Conservation (phyloP, 176 grass and related monocot species). For the Elaeis guineensis region DNA sequence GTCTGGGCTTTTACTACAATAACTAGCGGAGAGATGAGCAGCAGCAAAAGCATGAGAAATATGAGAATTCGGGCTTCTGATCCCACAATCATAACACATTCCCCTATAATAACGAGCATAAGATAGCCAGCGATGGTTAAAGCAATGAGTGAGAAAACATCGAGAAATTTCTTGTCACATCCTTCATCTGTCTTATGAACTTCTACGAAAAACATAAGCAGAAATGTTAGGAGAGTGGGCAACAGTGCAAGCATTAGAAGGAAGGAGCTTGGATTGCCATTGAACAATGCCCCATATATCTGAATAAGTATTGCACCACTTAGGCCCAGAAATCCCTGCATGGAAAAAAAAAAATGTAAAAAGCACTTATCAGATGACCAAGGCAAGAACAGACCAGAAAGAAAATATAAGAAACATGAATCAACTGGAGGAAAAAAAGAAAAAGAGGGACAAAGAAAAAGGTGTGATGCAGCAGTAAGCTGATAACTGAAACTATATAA, state of each 20-base stretch:
- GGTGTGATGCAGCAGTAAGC: too few relatives aligned
- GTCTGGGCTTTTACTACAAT: constrained; percentile 49
- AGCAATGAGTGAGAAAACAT: constrained; percentile 70
- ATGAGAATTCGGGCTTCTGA: constrained; percentile 3
- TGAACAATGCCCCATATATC: constrained; percentile 37
- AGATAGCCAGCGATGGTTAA: constrained; percentile 62
- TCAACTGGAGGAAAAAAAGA: background rate
- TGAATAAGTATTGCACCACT: constrained; percentile 83
- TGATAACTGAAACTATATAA: too few relatives aligned
- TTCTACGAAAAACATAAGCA: constrained; percentile 69
- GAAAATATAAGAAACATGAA: background rate
- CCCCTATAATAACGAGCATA: constrained; percentile 77
- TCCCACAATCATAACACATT: constrained; percentile 29
- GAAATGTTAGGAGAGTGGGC: constrained; percentile 44
- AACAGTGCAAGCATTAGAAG: constrained; percentile 69
- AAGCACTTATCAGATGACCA: background rate
- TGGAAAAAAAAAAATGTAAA: constrained; percentile 9
- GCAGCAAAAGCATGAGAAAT: constrained; percentile 40
- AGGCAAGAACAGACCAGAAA: background rate
- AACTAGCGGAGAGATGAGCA: constrained; percentile 39
- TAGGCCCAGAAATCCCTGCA: constrained; percentile 79
- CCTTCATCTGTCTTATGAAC: constrained; percentile 21
- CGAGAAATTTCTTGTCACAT: constrained; percentile 64
- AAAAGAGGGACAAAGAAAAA: too few relatives aligned
- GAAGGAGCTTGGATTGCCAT: constrained; percentile 41